Base-by-base conservation (phyloP, 2,329 filamentous ascomycete species). In the Aspergillus luchuensis region DNA sequence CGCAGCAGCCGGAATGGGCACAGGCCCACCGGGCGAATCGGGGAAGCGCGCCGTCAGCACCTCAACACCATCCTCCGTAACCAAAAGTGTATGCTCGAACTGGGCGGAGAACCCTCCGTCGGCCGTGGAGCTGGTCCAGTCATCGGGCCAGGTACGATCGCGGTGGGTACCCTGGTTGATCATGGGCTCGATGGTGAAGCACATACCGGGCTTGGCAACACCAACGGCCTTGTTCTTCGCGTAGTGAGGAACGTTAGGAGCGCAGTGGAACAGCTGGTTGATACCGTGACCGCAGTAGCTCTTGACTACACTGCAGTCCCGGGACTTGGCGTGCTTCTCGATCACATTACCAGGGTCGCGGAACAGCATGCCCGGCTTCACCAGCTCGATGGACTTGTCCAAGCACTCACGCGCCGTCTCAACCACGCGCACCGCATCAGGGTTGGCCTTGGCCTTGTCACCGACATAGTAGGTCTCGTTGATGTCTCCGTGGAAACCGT, bases 391-490 rank as follows among this genome's bases (percentile, higher is more conserved):
- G 3, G 95, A 88, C 76, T 92, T 87, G n/a, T 96, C 89, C 43
- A 99, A 81, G 72, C 91, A 97, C 77, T 97, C 91, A 69, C 95
- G 86, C 17, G 95, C 88, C 5, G 93, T 88, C 79, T 99, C 95
- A 1, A 96, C 91, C 0, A 99, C 91, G 33, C 93, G 88, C 30
- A 98, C 92, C 3, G 90, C 87, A 68, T 98, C 93, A 0, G 92
- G 87, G 71, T 98, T 89, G 8, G 90, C 87, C 71, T 87, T 86
- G 45, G 95, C 91, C 72, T 90, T 92, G 69, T 96, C 90, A 59
- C 95, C 95, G 51, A 99, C 91, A 75, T 99, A 99, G 80, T 98
- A 99, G 11, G 95, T 99, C 81, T 99, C 95, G 80, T 99, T 99
- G 58, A 99, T 82, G 76, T 99, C 95, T 58, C 92, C 92, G 74